Base-by-base conservation (phyloP, 371 early-diverging fungal genomes). In the Syncephalastrum contaminatum region DNA sequence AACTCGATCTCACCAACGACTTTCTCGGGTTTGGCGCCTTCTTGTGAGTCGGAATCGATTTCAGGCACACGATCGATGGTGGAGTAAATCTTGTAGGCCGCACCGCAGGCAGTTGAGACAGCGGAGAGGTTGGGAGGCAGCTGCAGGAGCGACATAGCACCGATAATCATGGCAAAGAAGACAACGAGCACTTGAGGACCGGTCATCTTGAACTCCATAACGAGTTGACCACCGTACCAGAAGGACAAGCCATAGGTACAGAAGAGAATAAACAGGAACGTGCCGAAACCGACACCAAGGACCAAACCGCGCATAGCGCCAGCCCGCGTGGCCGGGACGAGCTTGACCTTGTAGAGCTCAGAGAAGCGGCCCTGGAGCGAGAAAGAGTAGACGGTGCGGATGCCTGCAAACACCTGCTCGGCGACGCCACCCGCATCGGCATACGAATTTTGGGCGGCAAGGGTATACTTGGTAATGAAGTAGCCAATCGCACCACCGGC, bases 301-400 rank as follows among this genome's bases (percentile, higher is more conserved):
- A 74, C 61, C 20, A 54, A 30, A 41, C 77, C 81, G 48, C 84
- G 83, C 54, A 70, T 79, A 40, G 81, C 60, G 30, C 87, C 90
- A 14, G 77, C 66, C 8, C 64, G 59, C 43, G 69, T 75, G 4
- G 90, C 92, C 30, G 74, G 67, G 16, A 60, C 67, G 3, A 89
- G 66, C 58, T 82, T 68, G 1, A 25, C 46, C 21, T 70, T 67
- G 75, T 92, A 98, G 22, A 84, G 70, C 5, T 63, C 59, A 14
- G 80, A 62, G 56, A 90, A 86, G 18, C 90, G 84, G 19, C 78
- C 65, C 72, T 94, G 90, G 16, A 85, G 85, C 54, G 86, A 86
- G 72, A 95, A 96, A 4, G 95, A 82, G 43, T 82, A 85, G 25
- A 95, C 91, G 12, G 97, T 97, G 48, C 95, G 86, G 49, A 97